Percentiles rank a stretch among this genome's conserved stretches.
phyloP scores from a whole-genome alignment of 2,329 filamentous ascomycete species.

The Alternaria triticimaculans region DNA sequence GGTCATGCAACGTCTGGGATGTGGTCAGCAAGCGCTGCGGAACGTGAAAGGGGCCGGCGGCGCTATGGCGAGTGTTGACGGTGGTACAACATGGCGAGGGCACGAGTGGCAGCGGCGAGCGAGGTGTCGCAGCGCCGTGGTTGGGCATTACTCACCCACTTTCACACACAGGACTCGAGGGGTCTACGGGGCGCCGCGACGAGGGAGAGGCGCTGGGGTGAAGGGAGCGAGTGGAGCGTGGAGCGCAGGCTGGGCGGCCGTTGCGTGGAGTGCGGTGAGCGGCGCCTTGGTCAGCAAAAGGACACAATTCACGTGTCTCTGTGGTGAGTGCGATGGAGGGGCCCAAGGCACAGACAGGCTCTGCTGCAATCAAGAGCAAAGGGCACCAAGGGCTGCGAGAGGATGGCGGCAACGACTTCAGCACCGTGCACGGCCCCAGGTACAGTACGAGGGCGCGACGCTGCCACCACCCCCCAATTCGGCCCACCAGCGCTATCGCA shows the following conservation, averaged over 20 bases:
- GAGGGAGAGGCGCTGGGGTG: not conserved
- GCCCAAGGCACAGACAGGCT: slow-evolving; percentile 17
- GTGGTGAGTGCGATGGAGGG: not conserved
- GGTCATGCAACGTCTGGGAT: slow-evolving; percentile 33
- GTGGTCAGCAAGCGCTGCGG: slow-evolving; percentile 38
- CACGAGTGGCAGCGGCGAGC: slow-evolving; percentile 43
- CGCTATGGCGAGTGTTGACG: slow-evolving; percentile 41
- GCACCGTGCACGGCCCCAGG: slow-evolving; percentile 25
- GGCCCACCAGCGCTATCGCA: slow-evolving; percentile 3
- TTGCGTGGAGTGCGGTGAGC: slow-evolving; percentile 17
- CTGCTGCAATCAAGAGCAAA: not conserved
- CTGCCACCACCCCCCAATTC: slow-evolving; percentile 22
- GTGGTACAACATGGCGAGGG: slow-evolving; percentile 44
- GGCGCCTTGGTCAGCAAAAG: slow-evolving; percentile 14
- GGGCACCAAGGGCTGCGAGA: slow-evolving; percentile 19
- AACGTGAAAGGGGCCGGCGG: slow-evolving; percentile 35
- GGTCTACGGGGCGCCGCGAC: not conserved
- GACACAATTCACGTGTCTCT: slow-evolving; percentile 5
- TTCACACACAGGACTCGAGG: slow-evolving; percentile 1
- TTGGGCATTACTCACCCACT: slow-evolving; percentile 38
- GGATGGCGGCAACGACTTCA: slow-evolving; percentile 27
- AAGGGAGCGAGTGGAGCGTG: not conserved
- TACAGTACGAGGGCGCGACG: slow-evolving; percentile 13
- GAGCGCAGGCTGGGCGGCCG: slow-evolving; percentile 21
- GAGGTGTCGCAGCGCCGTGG: slow-evolving; percentile 26